Base-by-base conservation (phyloP, 495 filamentous ascomycete genomes). In the Entonaema liquescens region DNA sequence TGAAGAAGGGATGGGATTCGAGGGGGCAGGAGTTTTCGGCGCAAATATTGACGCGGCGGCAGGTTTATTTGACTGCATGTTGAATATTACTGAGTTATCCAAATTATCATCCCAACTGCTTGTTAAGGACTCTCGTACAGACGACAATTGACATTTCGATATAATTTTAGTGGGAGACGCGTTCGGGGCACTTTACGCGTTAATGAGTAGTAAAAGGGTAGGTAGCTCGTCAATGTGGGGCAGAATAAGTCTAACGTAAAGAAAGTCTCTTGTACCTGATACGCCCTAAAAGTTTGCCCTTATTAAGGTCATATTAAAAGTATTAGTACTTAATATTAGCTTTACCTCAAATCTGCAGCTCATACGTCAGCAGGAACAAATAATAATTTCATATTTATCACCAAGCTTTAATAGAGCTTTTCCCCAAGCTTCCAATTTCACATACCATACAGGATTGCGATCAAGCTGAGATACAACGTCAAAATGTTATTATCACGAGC, bases 1-100 rank as follows among this genome's bases (percentile, higher is more conserved):
- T 0, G 94, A 97, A 2, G 94, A 97, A 8, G 91, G 91, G 49
- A 95, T 90, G 29, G 83, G 83, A 72, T 91, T 87, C 59, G 65
- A 38, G 5, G 77, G 67, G 17, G 77, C 74, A 23, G 69, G 71
- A 9, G 72, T 78, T 61, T 81, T 80, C 55, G 77, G 76, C 23
- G 79, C 80, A 59, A 83, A 83, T 65, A 83, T 70, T 1, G 74
- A 78, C 17, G 80, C 77, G 47, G 74, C 64, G 15, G 66, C 58
- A 1, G 73, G 74, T 17, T 77, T 79, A 59, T 78, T 80, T 9
- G 67, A 38, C 47, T 79, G 73, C 65, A 75, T 78, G 33, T 74
- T 76, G 49, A 36, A 38, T 19, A 12, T 9, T 50, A 40, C 53
- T 35, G 28, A 15, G 5, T 59, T 35, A 9, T 56, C 21, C 12